Evolutionary conservation across 2,329 filamentous ascomycete genomes (phyloP).

Genomic region (Ophiosphaerella korrae): DNA sequence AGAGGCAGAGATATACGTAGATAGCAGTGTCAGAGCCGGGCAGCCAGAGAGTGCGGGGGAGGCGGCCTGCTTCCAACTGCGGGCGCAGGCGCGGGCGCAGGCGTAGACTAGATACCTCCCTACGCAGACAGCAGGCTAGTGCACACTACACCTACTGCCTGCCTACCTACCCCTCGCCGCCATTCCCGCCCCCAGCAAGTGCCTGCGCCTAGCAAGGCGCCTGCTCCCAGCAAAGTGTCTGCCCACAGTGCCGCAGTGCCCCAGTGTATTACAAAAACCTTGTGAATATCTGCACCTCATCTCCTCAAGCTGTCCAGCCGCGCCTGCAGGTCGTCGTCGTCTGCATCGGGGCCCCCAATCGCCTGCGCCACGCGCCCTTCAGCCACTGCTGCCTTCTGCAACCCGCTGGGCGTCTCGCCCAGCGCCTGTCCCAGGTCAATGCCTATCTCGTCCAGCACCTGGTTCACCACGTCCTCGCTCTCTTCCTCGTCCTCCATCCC

Average conservation of each 20-base stretch:
- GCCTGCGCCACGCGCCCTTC: slow-evolving; percentile 86
- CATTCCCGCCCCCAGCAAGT: too few relatives aligned
- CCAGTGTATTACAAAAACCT: too few relatives aligned
- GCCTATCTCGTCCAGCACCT: slow-evolving; percentile 95
- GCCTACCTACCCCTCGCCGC: too few relatives aligned
- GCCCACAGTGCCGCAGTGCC: too few relatives aligned
- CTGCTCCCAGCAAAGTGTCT: too few relatives aligned
- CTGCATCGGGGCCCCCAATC: slow-evolving; percentile 74
- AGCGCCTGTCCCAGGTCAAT: slow-evolving; percentile 91
- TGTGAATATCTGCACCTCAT: slow-evolving; percentile 31
- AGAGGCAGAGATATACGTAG: too few relatives aligned
- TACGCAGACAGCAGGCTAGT: neutral
- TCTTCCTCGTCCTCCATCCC: slow-evolving; percentile 91
- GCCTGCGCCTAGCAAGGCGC: too few relatives aligned
- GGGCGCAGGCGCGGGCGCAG: too few relatives aligned
- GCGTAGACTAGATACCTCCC: neutral
- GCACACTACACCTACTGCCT: too few relatives aligned
- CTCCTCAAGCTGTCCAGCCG: slow-evolving; percentile 83
- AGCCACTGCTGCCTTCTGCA: slow-evolving; percentile 73
- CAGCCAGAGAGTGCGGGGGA: neutral
- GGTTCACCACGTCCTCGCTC: slow-evolving; percentile 94
- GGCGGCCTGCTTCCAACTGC: neutral
- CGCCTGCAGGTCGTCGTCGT: slow-evolving; percentile 94
- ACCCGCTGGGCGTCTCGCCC: slow-evolving; percentile 84
- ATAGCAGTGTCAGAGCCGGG: too few relatives aligned